phyloP scores from a whole-genome alignment of 768 basidiomycete species.

The Pleurotus cornucopiae region DNA sequence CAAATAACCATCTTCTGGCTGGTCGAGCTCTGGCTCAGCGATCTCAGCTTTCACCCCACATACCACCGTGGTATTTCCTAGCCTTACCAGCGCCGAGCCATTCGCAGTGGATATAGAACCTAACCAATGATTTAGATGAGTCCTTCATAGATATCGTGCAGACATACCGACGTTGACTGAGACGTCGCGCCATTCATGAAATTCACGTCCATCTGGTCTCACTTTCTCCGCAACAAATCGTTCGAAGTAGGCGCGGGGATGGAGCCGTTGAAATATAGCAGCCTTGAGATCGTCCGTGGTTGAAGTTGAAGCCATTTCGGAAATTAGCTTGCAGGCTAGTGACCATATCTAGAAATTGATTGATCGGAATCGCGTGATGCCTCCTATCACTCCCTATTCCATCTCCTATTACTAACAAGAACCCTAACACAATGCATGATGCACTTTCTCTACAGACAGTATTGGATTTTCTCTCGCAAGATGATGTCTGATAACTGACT shows the following conservation, averaged over 20 bases:
- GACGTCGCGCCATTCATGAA: slow-evolving; percentile 67
- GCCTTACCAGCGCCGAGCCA: slow-evolving; percentile 85
- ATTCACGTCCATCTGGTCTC: slow-evolving; percentile 80
- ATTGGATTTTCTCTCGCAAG: too few relatives aligned
- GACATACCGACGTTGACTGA: slow-evolving; percentile 75
- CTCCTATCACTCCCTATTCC: too few relatives aligned
- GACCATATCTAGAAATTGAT: too few relatives aligned
- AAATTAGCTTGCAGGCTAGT: too few relatives aligned
- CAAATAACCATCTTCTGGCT: slow-evolving; percentile 72
- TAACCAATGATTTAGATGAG: slow-evolving; percentile 22
- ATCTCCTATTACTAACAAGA: too few relatives aligned
- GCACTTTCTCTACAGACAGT: too few relatives aligned
- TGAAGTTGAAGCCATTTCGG: not conserved
- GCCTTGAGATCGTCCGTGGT: slow-evolving; percentile 36
- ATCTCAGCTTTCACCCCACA: slow-evolving; percentile 97
- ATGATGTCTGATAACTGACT: too few relatives aligned
- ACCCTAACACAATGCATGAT: too few relatives aligned
- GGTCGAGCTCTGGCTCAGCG: slow-evolving; percentile 81
- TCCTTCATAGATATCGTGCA: too few relatives aligned
- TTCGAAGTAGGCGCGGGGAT: slow-evolving; percentile 85
- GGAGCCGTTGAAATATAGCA: slow-evolving; percentile 78
- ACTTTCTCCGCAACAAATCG: slow-evolving; percentile 76
- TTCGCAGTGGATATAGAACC: slow-evolving; percentile 94
- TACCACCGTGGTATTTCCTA: slow-evolving; percentile 92
- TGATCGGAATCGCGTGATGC: too few relatives aligned